Base-by-base conservation (phyloP, 495 filamentous ascomycete species). In the Darksidea phi region DNA sequence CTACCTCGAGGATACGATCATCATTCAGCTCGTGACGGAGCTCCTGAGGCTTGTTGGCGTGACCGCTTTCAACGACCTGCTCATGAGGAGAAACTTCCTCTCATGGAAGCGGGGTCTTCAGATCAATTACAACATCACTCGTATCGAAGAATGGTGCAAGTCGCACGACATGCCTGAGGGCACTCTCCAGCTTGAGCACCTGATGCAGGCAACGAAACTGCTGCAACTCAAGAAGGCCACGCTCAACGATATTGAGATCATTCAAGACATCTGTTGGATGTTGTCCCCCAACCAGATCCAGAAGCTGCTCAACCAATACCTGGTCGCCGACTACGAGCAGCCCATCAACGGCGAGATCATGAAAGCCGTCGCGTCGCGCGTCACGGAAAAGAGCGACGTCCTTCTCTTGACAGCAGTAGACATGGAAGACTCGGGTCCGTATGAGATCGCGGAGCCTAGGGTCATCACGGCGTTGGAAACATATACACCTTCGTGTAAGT, bases 201-300 rank as follows among this genome's bases (percentile, higher is more conserved):
- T 99, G 57, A 99, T 97, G 95, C 92, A 97, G 89, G 95, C 95
- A 48, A 99, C 95, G 42, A 99, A 99, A 78, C 87, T 99, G 59
- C 79, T 99, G 42, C 95, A 99, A 74, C 80, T 99, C 59, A 99
- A 99, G 84, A 99, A 99, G 76, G 95, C 95, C 6, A 99, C 95
- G 4, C 74, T 99, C 70, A 97, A 96, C 74, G 95, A 99, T 72
- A 99, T 99, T 70, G 95, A 97, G 75, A 99, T 99, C 66, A 99
- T 99, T 60, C 95, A 99, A 79, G 95, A 99, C 72, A 99, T 99
- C 61, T 99, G 95, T 80, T 99, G 95, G 95, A 97, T 97, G 94
- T 86, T 99, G 38, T 97, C 94, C 0, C 92, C 95, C 17, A 97
- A 96, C 73, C 95, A 99, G 73, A 99, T 99, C 54, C 95, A 99